Evolutionary conservation across 1,139 yeast genomes (phyloP).

Genomic region (Yamadazyma jaroonii): DNA sequence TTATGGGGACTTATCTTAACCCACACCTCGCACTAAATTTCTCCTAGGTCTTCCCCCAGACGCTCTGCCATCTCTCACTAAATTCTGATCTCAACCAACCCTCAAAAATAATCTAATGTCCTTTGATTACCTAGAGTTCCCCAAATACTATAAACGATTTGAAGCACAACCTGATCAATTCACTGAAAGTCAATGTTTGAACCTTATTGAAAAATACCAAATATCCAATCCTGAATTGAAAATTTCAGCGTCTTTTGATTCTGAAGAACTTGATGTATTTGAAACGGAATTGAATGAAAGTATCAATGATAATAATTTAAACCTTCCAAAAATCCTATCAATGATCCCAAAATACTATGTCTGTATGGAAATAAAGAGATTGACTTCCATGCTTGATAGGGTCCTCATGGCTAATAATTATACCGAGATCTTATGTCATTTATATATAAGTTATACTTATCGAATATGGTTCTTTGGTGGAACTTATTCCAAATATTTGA

Average conservation of each 20-base stretch:
- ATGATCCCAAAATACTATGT: constrained; percentile 12
- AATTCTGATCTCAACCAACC: not conserved
- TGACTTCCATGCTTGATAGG: constrained; percentile 3
- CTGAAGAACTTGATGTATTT: constrained; percentile 2
- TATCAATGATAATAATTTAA: constrained; percentile 8
- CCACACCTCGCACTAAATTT: too few species aligned
- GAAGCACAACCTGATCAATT: constrained; percentile 2
- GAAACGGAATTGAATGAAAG: constrained; percentile 6
- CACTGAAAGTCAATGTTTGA: constrained; percentile 10
- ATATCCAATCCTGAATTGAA: constrained; percentile 7
- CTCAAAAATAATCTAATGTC: not conserved
- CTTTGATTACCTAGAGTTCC: constrained; percentile 12
- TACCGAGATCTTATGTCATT: constrained; percentile 10
- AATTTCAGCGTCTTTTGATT: not conserved
- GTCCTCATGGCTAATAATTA: constrained; percentile 8
- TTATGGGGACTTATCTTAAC: too few species aligned
- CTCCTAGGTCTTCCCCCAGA: too few species aligned
- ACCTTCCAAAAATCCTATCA: not conserved
- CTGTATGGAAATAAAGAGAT: constrained; percentile 10
- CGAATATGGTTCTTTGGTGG: constrained; percentile 14
- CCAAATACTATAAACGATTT: constrained; percentile 11
- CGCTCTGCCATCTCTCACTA: constrained; percentile 1
- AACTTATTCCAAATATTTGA: constrained; percentile 6
- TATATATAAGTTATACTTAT: constrained; percentile 11
- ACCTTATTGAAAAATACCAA: constrained; percentile 20